Percentiles rank a stretch among this genome's conserved stretches.
Conservation (phyloP, 108 stramenopile species). For the Nitzschia sp. region DNA sequence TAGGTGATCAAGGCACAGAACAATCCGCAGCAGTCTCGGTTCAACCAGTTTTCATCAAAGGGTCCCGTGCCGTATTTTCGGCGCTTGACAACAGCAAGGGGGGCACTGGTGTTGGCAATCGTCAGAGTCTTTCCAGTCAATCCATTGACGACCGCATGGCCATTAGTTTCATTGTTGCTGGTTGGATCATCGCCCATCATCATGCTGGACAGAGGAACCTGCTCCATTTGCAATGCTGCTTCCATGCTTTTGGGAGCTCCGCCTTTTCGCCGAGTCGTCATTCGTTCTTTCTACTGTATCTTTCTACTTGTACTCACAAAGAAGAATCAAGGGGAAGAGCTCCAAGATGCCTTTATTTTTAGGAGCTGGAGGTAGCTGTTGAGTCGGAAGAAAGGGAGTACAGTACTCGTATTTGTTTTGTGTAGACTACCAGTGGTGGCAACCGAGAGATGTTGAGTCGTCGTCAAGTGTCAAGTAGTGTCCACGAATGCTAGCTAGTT, state of each 20-base stretch:
- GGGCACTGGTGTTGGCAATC: not conserved
- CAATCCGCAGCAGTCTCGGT: conserved; percentile 85
- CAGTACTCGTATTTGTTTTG: too few relatives aligned
- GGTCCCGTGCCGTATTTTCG: conserved; percentile 70
- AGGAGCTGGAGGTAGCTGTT: too few relatives aligned
- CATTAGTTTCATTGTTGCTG: not conserved
- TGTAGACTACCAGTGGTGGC: too few relatives aligned
- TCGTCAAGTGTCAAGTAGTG: too few relatives aligned
- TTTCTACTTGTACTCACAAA: too few relatives aligned
- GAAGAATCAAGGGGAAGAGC: too few relatives aligned
- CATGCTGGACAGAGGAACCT: not conserved
- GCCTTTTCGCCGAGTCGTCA: conserved; percentile 34
- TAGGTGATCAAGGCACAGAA: conserved; percentile 81
- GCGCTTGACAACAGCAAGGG: conserved; percentile 57
- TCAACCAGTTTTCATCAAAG: conserved; percentile 81
- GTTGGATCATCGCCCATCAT: not conserved
- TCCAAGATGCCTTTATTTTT: too few relatives aligned
- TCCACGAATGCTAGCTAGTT: too few relatives aligned
- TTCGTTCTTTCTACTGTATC: too few relatives aligned
- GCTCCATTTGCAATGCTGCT: not conserved
- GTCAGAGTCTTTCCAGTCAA: conserved; percentile 3
- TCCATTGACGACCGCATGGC: conserved; percentile 1
- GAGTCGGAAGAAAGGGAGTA: too few relatives aligned
- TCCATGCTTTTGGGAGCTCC: conserved; percentile 30
- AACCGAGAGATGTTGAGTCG: too few relatives aligned